Percentiles rank a stretch among this genome's conserved stretches.
phyloP scores from a whole-genome alignment of 2,329 filamentous ascomycete genomes.

The Torrubiellomyces zombiae region DNA sequence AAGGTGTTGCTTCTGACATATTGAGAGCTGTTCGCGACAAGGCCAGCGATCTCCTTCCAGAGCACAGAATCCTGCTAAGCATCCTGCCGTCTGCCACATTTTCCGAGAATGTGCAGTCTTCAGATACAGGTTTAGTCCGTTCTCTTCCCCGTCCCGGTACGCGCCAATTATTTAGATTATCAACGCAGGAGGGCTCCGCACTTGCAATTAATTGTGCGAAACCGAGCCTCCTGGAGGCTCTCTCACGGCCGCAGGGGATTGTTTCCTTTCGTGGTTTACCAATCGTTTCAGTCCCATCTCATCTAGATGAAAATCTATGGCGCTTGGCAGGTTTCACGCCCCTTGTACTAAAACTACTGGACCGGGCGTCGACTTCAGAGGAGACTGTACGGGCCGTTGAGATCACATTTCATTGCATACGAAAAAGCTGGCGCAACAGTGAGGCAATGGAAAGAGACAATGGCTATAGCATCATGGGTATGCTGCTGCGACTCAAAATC shows the following conservation, averaged over 20 bases:
- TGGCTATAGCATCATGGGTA: conserved; percentile 75
- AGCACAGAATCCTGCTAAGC: conserved; percentile 67
- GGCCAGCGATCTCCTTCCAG: conserved; percentile 65
- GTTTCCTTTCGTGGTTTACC: conserved; percentile 71
- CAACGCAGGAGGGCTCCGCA: conserved; percentile 41
- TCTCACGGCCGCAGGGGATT: conserved; percentile 67
- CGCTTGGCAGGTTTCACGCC: conserved; percentile 81
- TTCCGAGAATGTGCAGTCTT: conserved; percentile 61
- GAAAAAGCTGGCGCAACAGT: conserved; percentile 90
- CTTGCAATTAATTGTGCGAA: conserved; percentile 80
- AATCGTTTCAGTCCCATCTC: conserved; percentile 62
- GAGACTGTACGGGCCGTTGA: conserved; percentile 63
- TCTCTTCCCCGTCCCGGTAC: conserved; percentile 59
- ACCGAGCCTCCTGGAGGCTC: conserved; percentile 72
- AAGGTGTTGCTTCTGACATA: conserved; percentile 83
- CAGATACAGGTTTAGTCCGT: conserved; percentile 61
- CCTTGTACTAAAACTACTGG: conserved; percentile 68
- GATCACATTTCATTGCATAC: conserved; percentile 71
- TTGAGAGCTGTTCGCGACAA: conserved; percentile 74
- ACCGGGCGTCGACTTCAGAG: conserved; percentile 53
- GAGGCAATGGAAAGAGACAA: conserved; percentile 96
- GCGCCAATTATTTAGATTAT: conserved; percentile 33
- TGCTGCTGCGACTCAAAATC: conserved; percentile 71
- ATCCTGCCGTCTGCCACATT: conserved; percentile 68
- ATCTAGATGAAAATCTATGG: conserved; percentile 87